Conservation (phyloP, 768 basidiomycete species). For the Mycena vitilis region DNA sequence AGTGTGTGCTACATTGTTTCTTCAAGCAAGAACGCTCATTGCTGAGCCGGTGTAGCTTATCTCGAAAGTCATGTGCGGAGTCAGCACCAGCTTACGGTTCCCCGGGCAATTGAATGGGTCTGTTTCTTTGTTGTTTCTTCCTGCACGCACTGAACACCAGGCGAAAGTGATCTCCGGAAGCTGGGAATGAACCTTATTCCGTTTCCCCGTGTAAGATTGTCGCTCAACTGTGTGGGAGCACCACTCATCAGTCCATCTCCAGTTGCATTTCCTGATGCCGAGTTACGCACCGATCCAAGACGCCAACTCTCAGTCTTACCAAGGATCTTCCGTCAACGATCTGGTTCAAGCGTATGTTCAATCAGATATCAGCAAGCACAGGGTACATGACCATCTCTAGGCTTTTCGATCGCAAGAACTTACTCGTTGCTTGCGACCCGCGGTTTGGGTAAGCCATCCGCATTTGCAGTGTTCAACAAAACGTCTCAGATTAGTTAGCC, state of each 20-base stretch:
- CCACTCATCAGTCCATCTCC: conserved; percentile 20
- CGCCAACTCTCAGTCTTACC: conserved; percentile 69
- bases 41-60: conserved; percentile 61
- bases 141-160: conserved; percentile 14
- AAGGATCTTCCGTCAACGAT: conserved; percentile 71
- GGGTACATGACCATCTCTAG: conserved; percentile 47
- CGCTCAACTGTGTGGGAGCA: not conserved
- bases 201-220: conserved; percentile 85
- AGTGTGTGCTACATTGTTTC: conserved; percentile 50
- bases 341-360: conserved; percentile 76
- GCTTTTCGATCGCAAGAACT: conserved; percentile 82
- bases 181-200: conserved; percentile 95
- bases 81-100: conserved; percentile 92
- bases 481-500: conserved; percentile 52
- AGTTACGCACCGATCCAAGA: conserved; percentile 93
- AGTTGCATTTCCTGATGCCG: conserved; percentile 97
- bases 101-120: conserved; percentile 94
- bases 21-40: conserved; percentile 12
- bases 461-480: conserved; percentile 2
- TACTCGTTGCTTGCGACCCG: conserved; percentile 88
- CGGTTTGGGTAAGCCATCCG: conserved; percentile 65
- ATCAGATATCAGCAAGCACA: not conserved
- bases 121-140: conserved; percentile 33
- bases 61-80: conserved; percentile 93
- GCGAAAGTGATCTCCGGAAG: conserved; percentile 87